A percentile compares a stretch with the other conserved stretches of the same genome.
These are phyloP conservation scores for Aspergillus latus DNA, from an alignment of 2,329 filamentous ascomycete genomes.

Conservation along the genomic window DNA sequence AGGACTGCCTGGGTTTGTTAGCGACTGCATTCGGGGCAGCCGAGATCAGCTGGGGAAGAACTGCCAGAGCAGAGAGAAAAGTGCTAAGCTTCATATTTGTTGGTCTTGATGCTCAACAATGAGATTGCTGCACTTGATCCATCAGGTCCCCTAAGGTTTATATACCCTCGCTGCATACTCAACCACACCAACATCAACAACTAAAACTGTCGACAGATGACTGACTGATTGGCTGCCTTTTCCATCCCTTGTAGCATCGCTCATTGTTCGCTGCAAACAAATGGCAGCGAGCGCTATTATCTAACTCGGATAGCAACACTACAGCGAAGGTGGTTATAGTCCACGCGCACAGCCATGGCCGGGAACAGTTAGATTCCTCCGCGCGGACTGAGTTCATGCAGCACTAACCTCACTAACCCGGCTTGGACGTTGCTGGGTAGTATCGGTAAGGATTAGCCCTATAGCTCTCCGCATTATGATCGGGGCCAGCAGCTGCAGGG, in stretches of 20 bases:
- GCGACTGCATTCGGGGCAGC: not conserved
- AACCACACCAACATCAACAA: not conserved
- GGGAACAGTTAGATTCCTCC: not conserved
- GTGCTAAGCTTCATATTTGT: not conserved
- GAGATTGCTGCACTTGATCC: not conserved
- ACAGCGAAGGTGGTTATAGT: not conserved
- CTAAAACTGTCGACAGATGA: not conserved
- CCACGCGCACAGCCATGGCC: not conserved
- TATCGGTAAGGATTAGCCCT: not conserved
- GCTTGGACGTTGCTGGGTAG: not conserved
- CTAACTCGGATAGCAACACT: not conserved
- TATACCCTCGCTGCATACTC: not conserved
- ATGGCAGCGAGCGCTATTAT: not conserved
- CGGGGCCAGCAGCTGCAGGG: not conserved
- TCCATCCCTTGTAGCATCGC: not conserved
- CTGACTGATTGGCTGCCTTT: not conserved
- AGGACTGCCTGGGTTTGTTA: not conserved
- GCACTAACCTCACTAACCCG: not conserved
- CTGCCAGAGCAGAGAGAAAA: not conserved
- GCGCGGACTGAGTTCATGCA: not conserved
- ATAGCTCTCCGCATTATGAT: slow-evolving; percentile 4
- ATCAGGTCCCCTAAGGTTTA: not conserved
- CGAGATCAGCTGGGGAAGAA: not conserved
- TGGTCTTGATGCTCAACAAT: not conserved
- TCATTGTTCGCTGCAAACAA: not conserved